phyloP scores from a whole-genome alignment of 2,329 filamentous ascomycete species.

The Monilinia fructigena region DNA sequence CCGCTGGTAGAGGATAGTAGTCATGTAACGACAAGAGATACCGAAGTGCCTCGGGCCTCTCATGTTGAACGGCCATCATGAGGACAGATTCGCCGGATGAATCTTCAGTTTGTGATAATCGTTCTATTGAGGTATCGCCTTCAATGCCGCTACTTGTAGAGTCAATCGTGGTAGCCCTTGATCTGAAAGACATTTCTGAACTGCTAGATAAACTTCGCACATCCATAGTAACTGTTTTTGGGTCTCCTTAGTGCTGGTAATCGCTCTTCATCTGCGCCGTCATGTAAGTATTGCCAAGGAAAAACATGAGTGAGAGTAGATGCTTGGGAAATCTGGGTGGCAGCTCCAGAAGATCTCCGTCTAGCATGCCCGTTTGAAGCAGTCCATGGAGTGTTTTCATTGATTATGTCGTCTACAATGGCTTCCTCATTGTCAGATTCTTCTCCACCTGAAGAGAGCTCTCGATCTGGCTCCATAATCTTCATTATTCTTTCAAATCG shows the following conservation, averaged over 20 bases:
- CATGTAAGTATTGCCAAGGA: constrained; percentile 71
- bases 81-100: constrained; percentile 76
- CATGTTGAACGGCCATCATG: constrained; percentile 81
- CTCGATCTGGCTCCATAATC: constrained; percentile 70
- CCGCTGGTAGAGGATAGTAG: constrained; percentile 67
- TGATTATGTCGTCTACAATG: constrained; percentile 47
- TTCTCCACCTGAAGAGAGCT: constrained; percentile 33
- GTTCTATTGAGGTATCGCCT: constrained; percentile 82
- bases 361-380: constrained; percentile 32
- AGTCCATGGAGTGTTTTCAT: constrained; percentile 44
- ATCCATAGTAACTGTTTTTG: constrained; percentile 77
- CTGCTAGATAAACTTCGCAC: constrained; percentile 83
- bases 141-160: constrained; percentile 73
- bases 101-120: constrained; percentile 69
- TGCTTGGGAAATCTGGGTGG: constrained; percentile 33
- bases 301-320: constrained; percentile 76
- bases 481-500: constrained; percentile 68
- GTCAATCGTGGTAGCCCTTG: constrained; percentile 73
- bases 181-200: constrained; percentile 80
- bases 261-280: constrained; percentile 42
- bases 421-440: constrained; percentile 41
- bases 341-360: constrained; percentile 30
- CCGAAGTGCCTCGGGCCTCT: constrained; percentile 67
- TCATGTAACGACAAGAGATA: constrained; percentile 78
- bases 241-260: constrained; percentile 36